Conservation (phyloP, 2,329 filamentous ascomycete species). For the Huntiella abstrusa region DNA sequence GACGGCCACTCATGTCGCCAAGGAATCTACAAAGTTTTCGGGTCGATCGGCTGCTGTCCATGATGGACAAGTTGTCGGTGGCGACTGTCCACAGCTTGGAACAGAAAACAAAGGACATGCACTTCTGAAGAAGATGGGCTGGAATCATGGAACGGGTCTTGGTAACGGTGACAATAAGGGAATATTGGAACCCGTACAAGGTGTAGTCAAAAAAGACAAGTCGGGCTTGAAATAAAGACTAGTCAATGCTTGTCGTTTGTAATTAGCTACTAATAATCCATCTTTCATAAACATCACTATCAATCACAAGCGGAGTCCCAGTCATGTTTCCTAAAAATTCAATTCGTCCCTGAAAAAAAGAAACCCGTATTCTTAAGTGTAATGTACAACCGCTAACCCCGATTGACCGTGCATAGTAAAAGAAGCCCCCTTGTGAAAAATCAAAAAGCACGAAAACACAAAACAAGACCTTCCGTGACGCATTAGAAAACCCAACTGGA, state of each 20-base stretch:
- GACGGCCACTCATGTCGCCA: not conserved
- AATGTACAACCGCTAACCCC: constrained; percentile 60
- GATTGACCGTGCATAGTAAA: constrained; percentile 34
- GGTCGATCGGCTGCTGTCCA: constrained; percentile 16
- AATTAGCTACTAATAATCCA: constrained; percentile 2
- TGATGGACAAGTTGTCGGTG: constrained; percentile 80
- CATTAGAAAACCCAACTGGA: constrained; percentile 44
- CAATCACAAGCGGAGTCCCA: not conserved
- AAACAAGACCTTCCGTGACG: constrained; percentile 54
- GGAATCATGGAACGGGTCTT: constrained; percentile 69
- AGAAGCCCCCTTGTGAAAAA: constrained; percentile 45
- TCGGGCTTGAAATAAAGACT: constrained; percentile 50
- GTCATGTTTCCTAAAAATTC: constrained; percentile 32
- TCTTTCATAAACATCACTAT: too few species aligned
- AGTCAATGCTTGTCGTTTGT: not conserved
- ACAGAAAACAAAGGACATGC: constrained; percentile 64
- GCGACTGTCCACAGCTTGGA: constrained; percentile 65
- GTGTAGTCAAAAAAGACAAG: constrained; percentile 72
- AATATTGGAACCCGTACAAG: constrained; percentile 66
- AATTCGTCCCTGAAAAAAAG: constrained; percentile 28
- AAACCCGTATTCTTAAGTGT: constrained; percentile 43
- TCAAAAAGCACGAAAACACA: constrained; percentile 11
- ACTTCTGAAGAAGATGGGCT: constrained; percentile 95
- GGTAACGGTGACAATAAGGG: constrained; percentile 72
- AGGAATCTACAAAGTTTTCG: not conserved